A percentile compares a stretch with the other conserved stretches of the same genome.
These are phyloP conservation scores for Aspergillus terreus DNA, from an alignment of 2,329 filamentous ascomycete genomes.

Conservation along the genomic window DNA sequence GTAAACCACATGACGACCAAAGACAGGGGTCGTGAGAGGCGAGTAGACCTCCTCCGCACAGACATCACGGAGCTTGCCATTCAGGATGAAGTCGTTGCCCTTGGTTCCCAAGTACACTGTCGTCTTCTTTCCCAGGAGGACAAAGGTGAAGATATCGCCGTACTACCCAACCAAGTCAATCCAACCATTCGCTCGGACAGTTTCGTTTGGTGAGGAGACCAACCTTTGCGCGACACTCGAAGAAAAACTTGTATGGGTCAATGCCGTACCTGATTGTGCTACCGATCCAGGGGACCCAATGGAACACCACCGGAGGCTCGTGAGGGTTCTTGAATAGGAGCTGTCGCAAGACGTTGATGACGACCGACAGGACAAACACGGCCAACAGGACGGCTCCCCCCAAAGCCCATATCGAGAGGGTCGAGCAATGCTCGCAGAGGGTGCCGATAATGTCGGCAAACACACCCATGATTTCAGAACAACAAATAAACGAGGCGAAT, in stretches of 20 bases:
- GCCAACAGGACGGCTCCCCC: slow-evolving; percentile 42
- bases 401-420: slow-evolving; percentile 45
- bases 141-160: slow-evolving; percentile 85
- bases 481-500: not conserved
- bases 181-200: not conserved
- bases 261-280: slow-evolving; percentile 94
- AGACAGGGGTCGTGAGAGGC: slow-evolving; percentile 67
- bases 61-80: slow-evolving; percentile 84
- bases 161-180: slow-evolving; percentile 50
- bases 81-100: slow-evolving; percentile 88
- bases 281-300: slow-evolving; percentile 69
- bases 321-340: slow-evolving; percentile 76
- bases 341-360: slow-evolving; percentile 77
- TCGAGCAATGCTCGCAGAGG: slow-evolving; percentile 45
- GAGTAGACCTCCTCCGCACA: slow-evolving; percentile 89
- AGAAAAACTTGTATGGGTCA: slow-evolving; percentile 66
- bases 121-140: slow-evolving; percentile 83
- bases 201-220: slow-evolving; percentile 13
- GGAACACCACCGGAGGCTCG: slow-evolving; percentile 67
- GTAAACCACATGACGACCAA: slow-evolving; percentile 83
- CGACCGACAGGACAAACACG: slow-evolving; percentile 55
- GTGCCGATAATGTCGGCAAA: slow-evolving; percentile 46
- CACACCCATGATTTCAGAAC: slow-evolving; percentile 45
- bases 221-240: slow-evolving; percentile 69
- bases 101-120: slow-evolving; percentile 78